These are phyloP conservation scores for Puccinia horiana DNA, from an alignment of 1,284 basidiomycete species.

Conservation along the genomic window DNA sequence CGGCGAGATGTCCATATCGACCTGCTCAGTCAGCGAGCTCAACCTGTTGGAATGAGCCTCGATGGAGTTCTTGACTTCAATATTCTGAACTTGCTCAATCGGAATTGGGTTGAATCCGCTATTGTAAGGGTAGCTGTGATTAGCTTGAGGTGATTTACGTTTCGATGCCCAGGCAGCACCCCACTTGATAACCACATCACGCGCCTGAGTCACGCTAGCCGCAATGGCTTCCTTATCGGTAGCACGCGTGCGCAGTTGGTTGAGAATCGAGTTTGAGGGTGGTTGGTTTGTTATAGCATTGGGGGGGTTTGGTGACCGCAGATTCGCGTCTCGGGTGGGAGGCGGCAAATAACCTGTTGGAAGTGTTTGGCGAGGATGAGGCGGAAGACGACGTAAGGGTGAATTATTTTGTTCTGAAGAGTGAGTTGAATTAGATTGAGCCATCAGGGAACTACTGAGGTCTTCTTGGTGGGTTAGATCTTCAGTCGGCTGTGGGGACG, in stretches of 20 bases:
- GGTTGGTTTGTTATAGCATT: conserved; percentile 32
- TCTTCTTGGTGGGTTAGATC: conserved; percentile 17
- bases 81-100: conserved; percentile 21
- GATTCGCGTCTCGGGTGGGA: conserved; percentile 5
- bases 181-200: conserved; percentile 84
- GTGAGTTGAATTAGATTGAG: background rate
- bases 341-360: conserved; percentile 39
- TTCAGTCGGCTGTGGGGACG: background rate
- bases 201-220: conserved; percentile 64
- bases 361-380: conserved; percentile 44
- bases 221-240: conserved; percentile 71
- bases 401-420: conserved; percentile 4
- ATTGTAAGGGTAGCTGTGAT: conserved; percentile 24
- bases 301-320: background rate
- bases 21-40: conserved; percentile 15
- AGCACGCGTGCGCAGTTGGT: conserved; percentile 64
- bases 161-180: conserved; percentile 68
- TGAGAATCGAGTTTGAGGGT: conserved; percentile 44
- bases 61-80: background rate
- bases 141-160: conserved; percentile 50
- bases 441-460: background rate
- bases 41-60: background rate
- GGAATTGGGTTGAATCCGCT: conserved; percentile 48
- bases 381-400: conserved; percentile 13
- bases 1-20: conserved; percentile 16